These are phyloP conservation scores for Malbranchea cinnamomea DNA, from an alignment of 2,329 filamentous ascomycete genomes.

Conservation along the genomic window DNA sequence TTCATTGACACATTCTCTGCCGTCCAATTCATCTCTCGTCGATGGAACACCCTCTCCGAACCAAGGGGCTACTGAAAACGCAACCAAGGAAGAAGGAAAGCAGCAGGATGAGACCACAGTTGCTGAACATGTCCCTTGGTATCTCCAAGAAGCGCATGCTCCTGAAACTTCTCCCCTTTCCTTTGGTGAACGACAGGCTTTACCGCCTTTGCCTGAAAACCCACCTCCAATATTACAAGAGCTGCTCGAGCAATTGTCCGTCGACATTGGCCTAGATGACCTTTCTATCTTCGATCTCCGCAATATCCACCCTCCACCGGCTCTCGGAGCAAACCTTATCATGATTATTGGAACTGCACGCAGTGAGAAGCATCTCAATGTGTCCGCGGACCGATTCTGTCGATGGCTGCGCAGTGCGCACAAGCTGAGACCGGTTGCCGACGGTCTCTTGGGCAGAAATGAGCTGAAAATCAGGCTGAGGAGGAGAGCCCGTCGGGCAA, in stretches of 20 bases:
- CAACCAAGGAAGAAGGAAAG: conserved; percentile 6
- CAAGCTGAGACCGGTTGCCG: conserved; percentile 61
- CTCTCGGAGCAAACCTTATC: conserved; percentile 72
- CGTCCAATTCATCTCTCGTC: too few relatives aligned
- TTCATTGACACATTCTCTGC: too few relatives aligned
- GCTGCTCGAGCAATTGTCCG: conserved; percentile 62
- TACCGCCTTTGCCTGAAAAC: conserved; percentile 51
- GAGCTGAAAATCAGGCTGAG: conserved; percentile 79
- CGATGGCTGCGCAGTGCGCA: conserved; percentile 66
- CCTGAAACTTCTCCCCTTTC: conserved; percentile 25
- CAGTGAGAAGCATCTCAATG: conserved; percentile 83
- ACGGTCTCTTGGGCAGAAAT: conserved; percentile 76
- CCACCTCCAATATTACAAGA: conserved; percentile 57
- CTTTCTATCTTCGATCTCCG: conserved; percentile 71
- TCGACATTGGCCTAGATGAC: conserved; percentile 75
- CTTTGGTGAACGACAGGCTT: conserved; percentile 37
- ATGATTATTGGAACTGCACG: conserved; percentile 89
- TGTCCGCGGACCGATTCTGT: conserved; percentile 77
- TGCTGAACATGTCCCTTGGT: conserved; percentile 53
- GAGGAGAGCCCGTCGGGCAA: conserved; percentile 65
- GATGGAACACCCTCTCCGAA: too few relatives aligned
- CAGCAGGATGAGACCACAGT: conserved; percentile 1
- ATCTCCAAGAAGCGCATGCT: conserved; percentile 59
- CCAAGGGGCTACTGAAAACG: conserved; percentile 3
- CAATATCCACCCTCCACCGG: conserved; percentile 67